Evolutionary conservation across 176 grass and related monocot genomes (phyloP).

Genomic region (Ensete glaucum): DNA sequence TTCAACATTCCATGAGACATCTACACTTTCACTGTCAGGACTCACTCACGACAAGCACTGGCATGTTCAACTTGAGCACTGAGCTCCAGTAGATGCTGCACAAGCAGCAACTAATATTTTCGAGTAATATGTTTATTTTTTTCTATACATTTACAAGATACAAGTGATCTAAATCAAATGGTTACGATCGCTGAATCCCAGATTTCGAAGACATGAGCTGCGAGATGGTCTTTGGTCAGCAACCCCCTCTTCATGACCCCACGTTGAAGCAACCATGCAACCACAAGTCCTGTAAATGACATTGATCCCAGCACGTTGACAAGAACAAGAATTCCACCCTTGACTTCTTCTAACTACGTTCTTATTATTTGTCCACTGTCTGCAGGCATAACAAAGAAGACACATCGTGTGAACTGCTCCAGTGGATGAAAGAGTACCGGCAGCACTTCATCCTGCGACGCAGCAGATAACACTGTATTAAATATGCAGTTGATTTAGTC

Average conservation of each 20-base stretch:
- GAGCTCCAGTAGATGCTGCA: conserved; percentile 25
- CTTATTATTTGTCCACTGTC: conserved; percentile 18
- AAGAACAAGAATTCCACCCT: background rate
- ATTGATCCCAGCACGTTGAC: background rate
- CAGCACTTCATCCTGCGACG: background rate
- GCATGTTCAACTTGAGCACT: conserved; percentile 20
- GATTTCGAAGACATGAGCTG: conserved; percentile 99
- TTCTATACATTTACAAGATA: background rate
- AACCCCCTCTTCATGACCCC: conserved; percentile 79
- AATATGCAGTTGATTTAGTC: background rate
- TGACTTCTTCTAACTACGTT: conserved; percentile 15
- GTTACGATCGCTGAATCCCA: conserved; percentile 12
- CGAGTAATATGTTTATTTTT: conserved; percentile 6
- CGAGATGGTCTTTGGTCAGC: conserved; percentile 92
- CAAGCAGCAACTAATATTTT: conserved; percentile 24
- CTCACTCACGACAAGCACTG: conserved; percentile 37
- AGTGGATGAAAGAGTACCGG: conserved; percentile 21
- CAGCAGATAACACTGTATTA: too few relatives aligned
- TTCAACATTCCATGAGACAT: conserved; percentile 24
- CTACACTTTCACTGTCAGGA: conserved; percentile 15
- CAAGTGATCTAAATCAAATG: background rate
- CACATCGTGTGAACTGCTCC: conserved; percentile 60
- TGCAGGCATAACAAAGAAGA: conserved; percentile 72
- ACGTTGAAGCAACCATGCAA: conserved; percentile 90
- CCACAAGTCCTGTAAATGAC: conserved; percentile 49